phyloP scores from a whole-genome alignment of 306 rosid species.

The Mimosa bimucronata region DNA sequence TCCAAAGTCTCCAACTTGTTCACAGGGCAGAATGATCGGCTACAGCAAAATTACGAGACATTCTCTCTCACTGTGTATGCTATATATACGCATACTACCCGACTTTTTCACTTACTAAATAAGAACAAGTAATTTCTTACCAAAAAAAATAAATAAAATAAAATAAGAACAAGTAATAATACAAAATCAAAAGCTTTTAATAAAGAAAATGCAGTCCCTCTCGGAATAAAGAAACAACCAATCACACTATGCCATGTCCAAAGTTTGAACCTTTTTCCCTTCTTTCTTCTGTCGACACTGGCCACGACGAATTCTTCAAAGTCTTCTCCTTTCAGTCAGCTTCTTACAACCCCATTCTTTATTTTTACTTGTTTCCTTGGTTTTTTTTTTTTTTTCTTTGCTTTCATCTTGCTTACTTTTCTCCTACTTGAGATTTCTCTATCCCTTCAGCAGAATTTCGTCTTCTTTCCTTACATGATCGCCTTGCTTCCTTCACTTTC shows the following conservation, averaged over 20 bases:
- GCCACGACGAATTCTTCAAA: neutral
- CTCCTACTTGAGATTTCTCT: neutral
- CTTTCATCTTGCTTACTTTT: neutral
- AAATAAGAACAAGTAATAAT: neutral
- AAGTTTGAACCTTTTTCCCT: neutral
- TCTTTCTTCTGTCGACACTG: neutral
- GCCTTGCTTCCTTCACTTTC: constrained; percentile 4
- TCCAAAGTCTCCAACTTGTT: neutral
- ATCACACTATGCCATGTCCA: constrained; percentile 13
- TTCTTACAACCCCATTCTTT: neutral
- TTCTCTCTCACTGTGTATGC: neutral
- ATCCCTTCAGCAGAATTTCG: neutral
- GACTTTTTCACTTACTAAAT: neutral
- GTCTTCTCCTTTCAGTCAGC: constrained; percentile 5
- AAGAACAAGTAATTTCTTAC: no score
- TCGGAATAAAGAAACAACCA: neutral
- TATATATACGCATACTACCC: neutral
- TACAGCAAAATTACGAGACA: neutral
- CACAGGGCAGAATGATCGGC: neutral
- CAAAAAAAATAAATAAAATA: no score
- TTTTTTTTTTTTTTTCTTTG: no score
- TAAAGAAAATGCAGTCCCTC: constrained; percentile 12
- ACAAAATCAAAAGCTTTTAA: neutral
- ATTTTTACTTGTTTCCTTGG: neutral
- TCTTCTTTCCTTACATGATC: neutral